Evolutionary conservation across 192 early-diverging fungal species (phyloP).

Genomic region (Helicostylum pulchrum): DNA sequence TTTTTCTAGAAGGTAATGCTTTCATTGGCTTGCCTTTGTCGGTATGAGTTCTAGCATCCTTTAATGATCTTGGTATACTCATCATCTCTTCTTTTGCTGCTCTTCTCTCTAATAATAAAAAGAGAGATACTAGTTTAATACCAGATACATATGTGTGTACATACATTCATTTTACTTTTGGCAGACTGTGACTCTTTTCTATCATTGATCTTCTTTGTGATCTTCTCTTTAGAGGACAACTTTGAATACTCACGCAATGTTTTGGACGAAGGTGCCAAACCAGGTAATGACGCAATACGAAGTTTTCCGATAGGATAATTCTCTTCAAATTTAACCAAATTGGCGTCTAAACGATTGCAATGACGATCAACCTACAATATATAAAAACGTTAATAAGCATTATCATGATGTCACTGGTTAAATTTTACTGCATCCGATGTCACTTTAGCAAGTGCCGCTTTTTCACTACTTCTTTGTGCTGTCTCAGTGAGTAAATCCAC

Average conservation of each 20-base stretch:
- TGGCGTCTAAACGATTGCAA: conserved; percentile 87
- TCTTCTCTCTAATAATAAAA: conserved; percentile 19
- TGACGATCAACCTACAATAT: conserved; percentile 78
- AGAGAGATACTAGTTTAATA: background rate
- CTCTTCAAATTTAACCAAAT: conserved; percentile 87
- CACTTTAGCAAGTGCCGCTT: conserved; percentile 86
- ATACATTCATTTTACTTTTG: conserved; percentile 13
- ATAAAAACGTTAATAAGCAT: conserved; percentile 21
- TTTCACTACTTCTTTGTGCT: conserved; percentile 85
- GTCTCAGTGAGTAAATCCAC: conserved; percentile 67
- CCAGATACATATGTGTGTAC: background rate
- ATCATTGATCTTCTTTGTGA: conserved; percentile 24
- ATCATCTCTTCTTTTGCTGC: conserved; percentile 26
- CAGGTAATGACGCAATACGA: conserved; percentile 29
- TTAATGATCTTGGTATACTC: conserved; percentile 12
- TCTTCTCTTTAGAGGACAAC: conserved; percentile 19
- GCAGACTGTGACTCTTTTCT: background rate
- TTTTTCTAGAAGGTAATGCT: background rate
- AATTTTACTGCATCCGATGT: conserved; percentile 84
- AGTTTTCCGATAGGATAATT: conserved; percentile 71
- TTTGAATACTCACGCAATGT: conserved; percentile 14
- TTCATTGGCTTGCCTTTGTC: conserved; percentile 1
- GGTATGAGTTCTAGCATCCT: conserved; percentile 20
- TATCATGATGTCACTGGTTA: conserved; percentile 6
- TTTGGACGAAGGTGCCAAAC: conserved; percentile 23